phyloP scores from a whole-genome alignment of 192 early-diverging fungal species.

The Coemansia sp. region DNA sequence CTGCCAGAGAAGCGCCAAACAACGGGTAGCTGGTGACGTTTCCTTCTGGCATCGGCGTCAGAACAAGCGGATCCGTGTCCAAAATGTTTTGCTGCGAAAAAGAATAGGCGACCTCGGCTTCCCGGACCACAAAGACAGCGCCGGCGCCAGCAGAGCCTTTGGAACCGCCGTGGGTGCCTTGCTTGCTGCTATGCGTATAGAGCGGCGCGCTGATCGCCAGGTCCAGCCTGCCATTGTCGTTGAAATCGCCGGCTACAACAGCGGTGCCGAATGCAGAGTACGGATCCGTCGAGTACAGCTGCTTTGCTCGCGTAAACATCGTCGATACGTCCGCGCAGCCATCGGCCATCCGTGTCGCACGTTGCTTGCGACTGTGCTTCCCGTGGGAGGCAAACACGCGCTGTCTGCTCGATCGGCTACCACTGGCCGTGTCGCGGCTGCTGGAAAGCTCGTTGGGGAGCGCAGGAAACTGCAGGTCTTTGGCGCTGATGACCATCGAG shows the following conservation, averaged over 20 bases:
- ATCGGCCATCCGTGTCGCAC: not conserved
- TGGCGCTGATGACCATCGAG: not conserved
- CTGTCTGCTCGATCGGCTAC: constrained; percentile 8
- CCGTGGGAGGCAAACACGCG: constrained; percentile 17
- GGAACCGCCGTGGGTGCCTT: not conserved
- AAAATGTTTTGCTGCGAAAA: constrained; percentile 49
- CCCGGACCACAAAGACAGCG: constrained; percentile 55
- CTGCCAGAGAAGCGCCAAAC: constrained; percentile 75
- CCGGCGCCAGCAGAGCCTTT: constrained; percentile 54
- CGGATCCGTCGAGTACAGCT: constrained; percentile 45
- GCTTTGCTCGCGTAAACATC: constrained; percentile 43
- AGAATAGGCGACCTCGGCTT: constrained; percentile 6
- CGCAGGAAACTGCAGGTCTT: not conserved
- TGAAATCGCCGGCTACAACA: constrained; percentile 66
- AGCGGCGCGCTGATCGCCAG: constrained; percentile 68
- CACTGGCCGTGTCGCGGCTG: not conserved
- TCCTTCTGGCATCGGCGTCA: constrained; percentile 14
- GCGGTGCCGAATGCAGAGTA: constrained; percentile 68
- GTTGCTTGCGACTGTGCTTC: not conserved
- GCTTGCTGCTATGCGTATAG: constrained; percentile 12
- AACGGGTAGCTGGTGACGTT: constrained; percentile 28
- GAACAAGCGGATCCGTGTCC: constrained; percentile 38
- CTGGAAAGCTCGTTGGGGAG: not conserved
- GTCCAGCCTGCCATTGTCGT: constrained; percentile 57
- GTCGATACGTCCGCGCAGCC: constrained; percentile 36